Base-by-base conservation (phyloP, 202 grass and related monocot genomes). In the Saccharum hybrid region DNA sequence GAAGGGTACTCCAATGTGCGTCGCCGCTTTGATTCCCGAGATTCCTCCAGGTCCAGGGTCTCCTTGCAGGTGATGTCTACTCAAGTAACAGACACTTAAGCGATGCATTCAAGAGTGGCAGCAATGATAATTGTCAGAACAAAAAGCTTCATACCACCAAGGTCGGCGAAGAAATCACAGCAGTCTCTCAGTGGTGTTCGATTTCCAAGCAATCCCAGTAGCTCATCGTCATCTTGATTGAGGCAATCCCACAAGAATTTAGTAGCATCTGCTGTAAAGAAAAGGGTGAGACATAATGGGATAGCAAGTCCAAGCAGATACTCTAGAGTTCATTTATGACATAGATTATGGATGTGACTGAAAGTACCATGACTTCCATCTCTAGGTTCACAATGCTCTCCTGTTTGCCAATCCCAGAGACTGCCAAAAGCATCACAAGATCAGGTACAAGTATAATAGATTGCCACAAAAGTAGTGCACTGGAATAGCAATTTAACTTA, bases 181-280 rank as follows among this genome's bases (percentile, higher is more conserved):
- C 87, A 96, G 56, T 98, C 89, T 28, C 74, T 88, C n/a, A 92
- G 83, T 30, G 96, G 96, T 74, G 96, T 98, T 87, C 92, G 93
- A 66, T 90, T 84, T 41, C 81, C 91, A 83, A 96, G 71, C 63
- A 92, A 67, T 33, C 85, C 75, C 70, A 88, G 36, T 8, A 94
- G 72, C 8, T 86, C 80, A 79, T 89, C 79, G 15, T 93, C 82
- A 80, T 93, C 90, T 85, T 84, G 86, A 63, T 90, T 86, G 64
- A 87, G 82, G 81, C 75, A 88, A 61, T 87, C 83, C 91, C 87
- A 98, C 43, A 87, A 37, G 21, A 86, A 88, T 16, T 84, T 81
- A 59, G 80, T 40, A 73, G 82, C 78, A 60, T 92, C 95, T 79
- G 52, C 70, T 88, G 63, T 43, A 26, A 33, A 60, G 4, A 84